phyloP scores from a whole-genome alignment of 768 basidiomycete species.

The Pulveroboletus sp. region DNA sequence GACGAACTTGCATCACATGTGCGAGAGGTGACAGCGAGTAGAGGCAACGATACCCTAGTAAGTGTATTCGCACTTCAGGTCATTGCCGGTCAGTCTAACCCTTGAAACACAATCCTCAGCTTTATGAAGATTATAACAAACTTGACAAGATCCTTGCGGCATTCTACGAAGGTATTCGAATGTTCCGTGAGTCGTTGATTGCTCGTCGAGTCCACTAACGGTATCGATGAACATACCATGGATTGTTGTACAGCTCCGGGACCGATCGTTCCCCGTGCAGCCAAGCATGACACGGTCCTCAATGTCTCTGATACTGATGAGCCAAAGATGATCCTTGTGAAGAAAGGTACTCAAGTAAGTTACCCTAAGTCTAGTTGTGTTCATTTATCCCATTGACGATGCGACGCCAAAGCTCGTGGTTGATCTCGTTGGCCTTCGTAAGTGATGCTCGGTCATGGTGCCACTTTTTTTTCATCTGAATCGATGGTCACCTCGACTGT shows the following conservation, averaged over 20 bases:
- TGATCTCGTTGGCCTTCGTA: slow-evolving; percentile 28
- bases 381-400: not conserved
- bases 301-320: slow-evolving; percentile 12
- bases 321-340: slow-evolving; percentile 8
- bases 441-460: not conserved
- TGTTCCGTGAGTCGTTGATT: slow-evolving; percentile 24
- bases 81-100: not conserved
- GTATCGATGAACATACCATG: not conserved
- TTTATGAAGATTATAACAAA: slow-evolving; percentile 22
- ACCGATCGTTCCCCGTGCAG: slow-evolving; percentile 24
- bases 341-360: slow-evolving; percentile 21
- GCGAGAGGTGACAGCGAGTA: slow-evolving; percentile 17
- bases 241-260: slow-evolving; percentile 21
- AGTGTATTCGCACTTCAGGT: not conserved
- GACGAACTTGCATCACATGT: slow-evolving; percentile 29
- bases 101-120: slow-evolving; percentile 3
- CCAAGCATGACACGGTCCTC: slow-evolving; percentile 23
- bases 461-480: not conserved
- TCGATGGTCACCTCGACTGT: not conserved
- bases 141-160: slow-evolving; percentile 26
- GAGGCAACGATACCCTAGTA: slow-evolving; percentile 16
- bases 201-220: not conserved
- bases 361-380: no score
- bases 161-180: slow-evolving; percentile 26
- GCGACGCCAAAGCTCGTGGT: slow-evolving; percentile 13